Evolutionary conservation across 2,329 filamentous ascomycete genomes (phyloP).

Genomic region (Ophiocordyceps australis): DNA sequence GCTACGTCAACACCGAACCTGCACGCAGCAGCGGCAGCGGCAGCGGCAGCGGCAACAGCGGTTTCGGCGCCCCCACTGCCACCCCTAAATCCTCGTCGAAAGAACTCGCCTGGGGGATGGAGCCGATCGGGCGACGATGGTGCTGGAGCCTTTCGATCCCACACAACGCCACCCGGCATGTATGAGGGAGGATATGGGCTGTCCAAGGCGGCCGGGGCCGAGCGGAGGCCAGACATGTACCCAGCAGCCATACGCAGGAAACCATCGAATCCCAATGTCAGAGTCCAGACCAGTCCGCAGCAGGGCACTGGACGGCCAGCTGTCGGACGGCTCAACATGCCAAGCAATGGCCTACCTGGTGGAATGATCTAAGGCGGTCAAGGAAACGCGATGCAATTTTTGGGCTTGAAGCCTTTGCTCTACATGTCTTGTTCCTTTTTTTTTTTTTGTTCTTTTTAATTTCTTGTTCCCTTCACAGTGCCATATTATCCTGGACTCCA

Average conservation of each 20-base stretch:
- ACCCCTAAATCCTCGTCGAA: conserved; percentile 39
- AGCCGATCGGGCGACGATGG: conserved; percentile 17
- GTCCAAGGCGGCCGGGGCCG: no score
- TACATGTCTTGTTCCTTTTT: background rate
- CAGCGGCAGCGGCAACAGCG: no score
- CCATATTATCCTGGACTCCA: no score
- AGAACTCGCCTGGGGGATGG: conserved; percentile 20
- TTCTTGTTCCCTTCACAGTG: conserved; percentile 1
- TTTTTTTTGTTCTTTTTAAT: background rate
- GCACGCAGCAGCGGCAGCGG: conserved; percentile 12
- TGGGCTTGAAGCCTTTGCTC: background rate
- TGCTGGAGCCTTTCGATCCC: conserved; percentile 4
- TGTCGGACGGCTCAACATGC: conserved; percentile 9
- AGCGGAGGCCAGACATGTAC: conserved; percentile 14
- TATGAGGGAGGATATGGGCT: no score
- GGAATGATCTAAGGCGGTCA: conserved; percentile 22
- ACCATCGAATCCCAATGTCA: conserved; percentile 18
- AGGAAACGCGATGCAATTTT: background rate
- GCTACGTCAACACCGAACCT: conserved; percentile 18
- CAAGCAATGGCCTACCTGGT: conserved; percentile 17
- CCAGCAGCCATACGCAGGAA: conserved; percentile 24
- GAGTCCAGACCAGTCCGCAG: conserved; percentile 10
- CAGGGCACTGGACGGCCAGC: conserved; percentile 9
- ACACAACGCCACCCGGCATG: conserved; percentile 6
- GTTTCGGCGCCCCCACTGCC: conserved; percentile 32